Conservation (phyloP, 169 alveolate species). For the Plasmodium adleri region DNA sequence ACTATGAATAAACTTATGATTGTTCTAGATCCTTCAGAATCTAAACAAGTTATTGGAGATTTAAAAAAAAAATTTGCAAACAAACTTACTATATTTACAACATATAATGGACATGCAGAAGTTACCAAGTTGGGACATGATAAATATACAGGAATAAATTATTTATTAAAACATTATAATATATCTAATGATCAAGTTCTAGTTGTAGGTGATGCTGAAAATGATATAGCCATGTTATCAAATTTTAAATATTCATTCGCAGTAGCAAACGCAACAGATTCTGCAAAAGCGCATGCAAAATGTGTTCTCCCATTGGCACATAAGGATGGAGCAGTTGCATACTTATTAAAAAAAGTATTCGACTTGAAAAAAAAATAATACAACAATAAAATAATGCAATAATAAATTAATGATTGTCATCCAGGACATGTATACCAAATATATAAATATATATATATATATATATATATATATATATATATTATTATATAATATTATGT, state of each 20-base stretch:
- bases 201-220: constrained; percentile 76
- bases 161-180: constrained; percentile 48
- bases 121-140: constrained; percentile 70
- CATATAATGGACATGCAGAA: constrained; percentile 73
- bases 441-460: too few species aligned
- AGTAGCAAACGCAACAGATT: constrained; percentile 67
- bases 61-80: constrained; percentile 27
- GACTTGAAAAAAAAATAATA: constrained; percentile 22
- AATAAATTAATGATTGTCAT: too few species aligned
- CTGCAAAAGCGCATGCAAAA: constrained; percentile 62
- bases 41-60: constrained; percentile 34
- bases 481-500: too few species aligned
- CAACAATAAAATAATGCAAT: neutral
- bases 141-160: constrained; percentile 67
- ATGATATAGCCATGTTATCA: constrained; percentile 69
- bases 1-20: constrained; percentile 67
- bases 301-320: constrained; percentile 63
- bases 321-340: constrained; percentile 69
- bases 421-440: too few species aligned
- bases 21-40: constrained; percentile 69
- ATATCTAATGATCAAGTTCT: constrained; percentile 64
- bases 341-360: constrained; percentile 60
- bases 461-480: too few species aligned
- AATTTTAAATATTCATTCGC: constrained; percentile 70
- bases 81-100: constrained; percentile 60